These are phyloP conservation scores for Mesembryanthemum crystallinum DNA, from an alignment of 148 eudicot species.

Conservation along the genomic window DNA sequence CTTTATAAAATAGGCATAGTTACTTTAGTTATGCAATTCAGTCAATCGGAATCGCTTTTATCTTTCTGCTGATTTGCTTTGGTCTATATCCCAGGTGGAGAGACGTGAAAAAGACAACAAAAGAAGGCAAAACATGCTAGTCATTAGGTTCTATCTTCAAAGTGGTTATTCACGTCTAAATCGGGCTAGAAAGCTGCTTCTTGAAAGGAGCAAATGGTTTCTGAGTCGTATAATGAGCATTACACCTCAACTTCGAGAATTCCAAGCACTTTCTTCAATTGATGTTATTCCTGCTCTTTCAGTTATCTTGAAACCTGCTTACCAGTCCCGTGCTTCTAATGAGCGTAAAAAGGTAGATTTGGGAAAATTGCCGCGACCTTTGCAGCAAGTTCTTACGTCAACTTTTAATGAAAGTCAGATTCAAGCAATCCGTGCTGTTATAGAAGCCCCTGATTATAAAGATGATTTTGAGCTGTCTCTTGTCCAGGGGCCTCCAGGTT, in stretches of 20 bases:
- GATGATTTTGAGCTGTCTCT: constrained; percentile 65
- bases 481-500: constrained; percentile 99
- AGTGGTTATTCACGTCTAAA: constrained; percentile 65
- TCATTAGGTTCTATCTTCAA: constrained; percentile 80
- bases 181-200: constrained; percentile 74
- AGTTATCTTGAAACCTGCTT: constrained; percentile 58
- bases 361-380: constrained; percentile 53
- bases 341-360: constrained; percentile 45
- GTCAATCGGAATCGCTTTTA: constrained; percentile 9
- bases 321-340: constrained; percentile 33
- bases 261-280: constrained; percentile 89
- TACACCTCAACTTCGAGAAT: constrained; percentile 93
- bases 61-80: constrained; percentile 17
- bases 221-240: constrained; percentile 80
- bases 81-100: constrained; percentile 62
- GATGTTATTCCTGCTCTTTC: constrained; percentile 78
- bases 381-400: constrained; percentile 63
- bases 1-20: background rate
- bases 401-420: constrained; percentile 87
- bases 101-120: constrained; percentile 77
- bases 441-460: constrained; percentile 43
- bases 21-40: background rate
- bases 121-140: constrained; percentile 61
- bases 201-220: constrained; percentile 92
- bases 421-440: constrained; percentile 74